Conservation (phyloP, 805 yeast genomes). For the Metschnikowia bowlesiae region DNA sequence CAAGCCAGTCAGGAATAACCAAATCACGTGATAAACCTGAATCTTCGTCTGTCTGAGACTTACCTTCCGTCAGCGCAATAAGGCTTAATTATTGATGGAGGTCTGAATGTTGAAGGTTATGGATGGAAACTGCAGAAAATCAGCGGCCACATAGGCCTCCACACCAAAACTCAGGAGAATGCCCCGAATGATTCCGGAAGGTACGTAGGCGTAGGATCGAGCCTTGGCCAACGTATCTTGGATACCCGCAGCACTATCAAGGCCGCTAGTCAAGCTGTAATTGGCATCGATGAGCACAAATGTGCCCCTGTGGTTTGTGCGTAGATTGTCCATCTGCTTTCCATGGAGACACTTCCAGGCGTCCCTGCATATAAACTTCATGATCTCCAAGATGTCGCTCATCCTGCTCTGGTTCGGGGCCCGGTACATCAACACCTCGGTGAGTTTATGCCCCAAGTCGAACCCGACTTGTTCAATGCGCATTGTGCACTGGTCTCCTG, state of each 20-base stretch:
- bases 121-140: constrained; percentile 54
- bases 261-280: constrained; percentile 50
- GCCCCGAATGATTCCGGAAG: constrained; percentile 74
- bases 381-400: constrained; percentile 67
- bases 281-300: constrained; percentile 71
- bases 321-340: constrained; percentile 85
- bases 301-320: constrained; percentile 88
- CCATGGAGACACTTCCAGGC: constrained; percentile 78
- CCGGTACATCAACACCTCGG: constrained; percentile 44
- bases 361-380: constrained; percentile 91
- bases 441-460: constrained; percentile 56
- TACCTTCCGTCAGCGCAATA: too few species aligned
- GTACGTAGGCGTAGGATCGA: constrained; percentile 57
- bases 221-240: constrained; percentile 43
- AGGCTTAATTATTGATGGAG: constrained; percentile 27
- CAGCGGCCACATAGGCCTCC: constrained; percentile 61
- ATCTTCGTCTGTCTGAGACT: too few species aligned
- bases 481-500: constrained; percentile 48
- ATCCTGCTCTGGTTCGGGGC: constrained; percentile 41
- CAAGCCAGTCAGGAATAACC: too few species aligned
- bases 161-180: constrained; percentile 66
- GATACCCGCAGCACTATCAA: constrained; percentile 43
- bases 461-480: constrained; percentile 71
- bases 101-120: constrained; percentile 75
- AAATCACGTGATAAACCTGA: too few species aligned